Evolutionary conservation across 805 yeast genomes (phyloP).

Genomic region (Monosporozyma aquatica): DNA sequence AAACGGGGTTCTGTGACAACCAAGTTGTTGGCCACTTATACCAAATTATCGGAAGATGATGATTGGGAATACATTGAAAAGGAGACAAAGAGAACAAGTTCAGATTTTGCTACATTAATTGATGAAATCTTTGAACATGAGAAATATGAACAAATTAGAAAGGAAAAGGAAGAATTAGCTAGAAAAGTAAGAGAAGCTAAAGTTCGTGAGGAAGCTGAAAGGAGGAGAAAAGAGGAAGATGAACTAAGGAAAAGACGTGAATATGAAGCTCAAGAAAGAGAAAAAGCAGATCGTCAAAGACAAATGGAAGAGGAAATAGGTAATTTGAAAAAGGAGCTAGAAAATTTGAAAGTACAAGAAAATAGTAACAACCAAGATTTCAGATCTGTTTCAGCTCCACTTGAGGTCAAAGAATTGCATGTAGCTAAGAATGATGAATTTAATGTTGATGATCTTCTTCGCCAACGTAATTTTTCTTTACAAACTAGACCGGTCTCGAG

Average conservation of each 20-base stretch:
- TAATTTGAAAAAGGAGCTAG: conserved; percentile 14
- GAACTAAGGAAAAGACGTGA: conserved; percentile 15
- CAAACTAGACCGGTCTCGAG: conserved; percentile 37
- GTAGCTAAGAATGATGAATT: conserved; percentile 15
- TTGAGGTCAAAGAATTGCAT: conserved; percentile 14
- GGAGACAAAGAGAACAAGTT: conserved; percentile 66
- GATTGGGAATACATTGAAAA: conserved; percentile 64
- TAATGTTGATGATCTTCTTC: conserved; percentile 23
- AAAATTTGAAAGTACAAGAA: conserved; percentile 10
- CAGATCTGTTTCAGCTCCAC: conserved; percentile 36
- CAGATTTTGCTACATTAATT: conserved; percentile 69
- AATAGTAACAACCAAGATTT: conserved; percentile 8
- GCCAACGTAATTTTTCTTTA: conserved; percentile 33
- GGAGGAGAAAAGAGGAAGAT: conserved; percentile 19
- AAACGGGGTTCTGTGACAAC: conserved; percentile 67
- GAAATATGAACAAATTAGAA: conserved; percentile 49
- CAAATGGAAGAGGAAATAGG: conserved; percentile 22
- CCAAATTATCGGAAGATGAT: conserved; percentile 53
- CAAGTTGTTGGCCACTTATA: conserved; percentile 61
- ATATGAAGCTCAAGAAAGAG: conserved; percentile 16
- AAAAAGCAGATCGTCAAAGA: conserved; percentile 23
- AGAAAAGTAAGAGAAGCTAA: conserved; percentile 38
- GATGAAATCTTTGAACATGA: conserved; percentile 72
- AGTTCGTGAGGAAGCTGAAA: conserved; percentile 38
- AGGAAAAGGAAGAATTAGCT: conserved; percentile 37